These are phyloP conservation scores for Poronia punctata DNA, from an alignment of 495 filamentous ascomycete genomes.

Conservation along the genomic window DNA sequence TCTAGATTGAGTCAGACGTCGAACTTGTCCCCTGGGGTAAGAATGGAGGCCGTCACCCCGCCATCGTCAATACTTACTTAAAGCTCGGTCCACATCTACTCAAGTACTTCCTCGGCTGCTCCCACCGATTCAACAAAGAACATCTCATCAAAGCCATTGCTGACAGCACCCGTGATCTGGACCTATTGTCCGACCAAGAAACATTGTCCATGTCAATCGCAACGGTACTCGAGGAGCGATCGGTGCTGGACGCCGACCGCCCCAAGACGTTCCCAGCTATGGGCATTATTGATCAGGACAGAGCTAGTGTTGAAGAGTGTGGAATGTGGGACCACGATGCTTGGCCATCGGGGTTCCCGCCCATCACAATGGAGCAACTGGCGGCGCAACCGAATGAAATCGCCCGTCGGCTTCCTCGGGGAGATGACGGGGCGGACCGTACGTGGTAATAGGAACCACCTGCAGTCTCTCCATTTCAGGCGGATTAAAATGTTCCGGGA, in stretches of 20 bases:
- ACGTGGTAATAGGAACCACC: too few relatives aligned
- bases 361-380: slow-evolving; percentile 3
- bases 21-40: slow-evolving; percentile 33
- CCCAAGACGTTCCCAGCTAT: slow-evolving; percentile 5
- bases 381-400: slow-evolving; percentile 3
- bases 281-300: slow-evolving; percentile 18
- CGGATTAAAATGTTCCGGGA: too few relatives aligned
- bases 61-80: slow-evolving; percentile 28
- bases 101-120: slow-evolving; percentile 24
- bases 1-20: slow-evolving; percentile 10
- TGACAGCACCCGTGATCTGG: slow-evolving; percentile 14
- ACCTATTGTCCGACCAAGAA: slow-evolving; percentile 13
- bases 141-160: slow-evolving; percentile 17
- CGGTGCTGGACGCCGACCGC: not conserved
- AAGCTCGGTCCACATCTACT: slow-evolving; percentile 33
- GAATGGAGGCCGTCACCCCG: slow-evolving; percentile 18
- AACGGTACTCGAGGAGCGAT: slow-evolving; percentile 17
- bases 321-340: slow-evolving; percentile 6
- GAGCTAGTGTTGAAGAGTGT: not conserved
- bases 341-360: slow-evolving; percentile 7
- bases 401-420: slow-evolving; percentile 2
- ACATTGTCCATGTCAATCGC: slow-evolving; percentile 13
- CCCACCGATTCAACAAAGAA: slow-evolving; percentile 22
- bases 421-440: slow-evolving; percentile 6
- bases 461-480: too few relatives aligned